A percentile compares a stretch with the other conserved stretches of the same genome.
Evolutionary conservation across 495 filamentous ascomycete species (phyloP).

Genomic region (Staphylotrichum longicolle): DNA sequence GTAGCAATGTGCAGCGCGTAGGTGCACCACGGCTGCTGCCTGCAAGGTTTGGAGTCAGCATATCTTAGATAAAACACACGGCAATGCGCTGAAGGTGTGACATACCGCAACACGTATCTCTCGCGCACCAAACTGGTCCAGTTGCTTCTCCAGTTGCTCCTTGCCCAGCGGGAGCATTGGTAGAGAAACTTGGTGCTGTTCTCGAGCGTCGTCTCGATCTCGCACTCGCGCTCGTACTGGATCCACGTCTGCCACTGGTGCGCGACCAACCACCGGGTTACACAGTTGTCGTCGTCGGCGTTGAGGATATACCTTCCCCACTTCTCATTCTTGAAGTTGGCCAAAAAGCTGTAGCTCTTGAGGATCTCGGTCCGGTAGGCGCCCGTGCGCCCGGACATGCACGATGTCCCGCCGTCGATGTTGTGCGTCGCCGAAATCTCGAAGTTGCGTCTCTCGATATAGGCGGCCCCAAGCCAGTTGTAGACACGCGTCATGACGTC

Average conservation of each 20-base stretch:
- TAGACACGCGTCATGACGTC: constrained; percentile 59
- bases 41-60: constrained; percentile 31
- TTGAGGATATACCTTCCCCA: constrained; percentile 74
- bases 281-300: constrained; percentile 82
- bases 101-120: constrained; percentile 66
- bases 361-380: constrained; percentile 80
- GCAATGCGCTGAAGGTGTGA: constrained; percentile 23
- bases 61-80: neutral
- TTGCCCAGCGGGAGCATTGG: constrained; percentile 78
- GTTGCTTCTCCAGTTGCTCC: constrained; percentile 81
- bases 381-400: constrained; percentile 82
- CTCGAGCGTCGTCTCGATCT: constrained; percentile 74
- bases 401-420: constrained; percentile 81
- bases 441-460: constrained; percentile 82
- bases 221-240: constrained; percentile 70
- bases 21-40: constrained; percentile 69
- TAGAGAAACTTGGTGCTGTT: constrained; percentile 69
- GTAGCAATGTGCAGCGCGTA: constrained; percentile 75
- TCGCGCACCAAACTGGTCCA: constrained; percentile 71
- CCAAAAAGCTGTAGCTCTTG: constrained; percentile 69
- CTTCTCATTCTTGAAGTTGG: constrained; percentile 68
- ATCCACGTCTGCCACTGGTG: constrained; percentile 75
- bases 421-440: constrained; percentile 84
- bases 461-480: constrained; percentile 77
- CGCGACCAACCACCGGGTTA: constrained; percentile 75